Evolutionary conservation across 2,329 filamentous ascomycete species (phyloP), one percentile per base, ranked within the genome.

Genomic region (Diplocarpon rosae): DNA sequence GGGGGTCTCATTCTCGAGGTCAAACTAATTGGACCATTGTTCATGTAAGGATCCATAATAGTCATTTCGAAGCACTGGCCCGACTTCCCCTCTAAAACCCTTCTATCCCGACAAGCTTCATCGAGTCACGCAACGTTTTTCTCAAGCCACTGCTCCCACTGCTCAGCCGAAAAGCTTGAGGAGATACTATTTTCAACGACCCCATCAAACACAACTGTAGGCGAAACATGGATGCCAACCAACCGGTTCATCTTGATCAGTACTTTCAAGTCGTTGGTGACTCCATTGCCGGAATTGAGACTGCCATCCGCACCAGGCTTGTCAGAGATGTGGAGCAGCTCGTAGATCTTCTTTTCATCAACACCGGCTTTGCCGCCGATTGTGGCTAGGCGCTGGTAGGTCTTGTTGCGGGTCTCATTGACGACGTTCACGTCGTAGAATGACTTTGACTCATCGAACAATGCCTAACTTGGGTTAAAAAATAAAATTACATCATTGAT

Each of bases 401-500:
- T 95, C 39, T 76, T 64, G 64, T 96, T 95, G 40, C 90, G 72
- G 24, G 78, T 75, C 73, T 96, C 89, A 54, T 84, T 79, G 15
- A 93, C 87, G 33, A 94, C 79, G 48, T 71, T 83, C 50, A 81
- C 81, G 63, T 96, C 90, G 59, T 95, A 95, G 66, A 81, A 96
- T 10, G 78, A 76, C 39, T 70, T 72, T 62, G 95, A 87, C 51
- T 76, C 69, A 27, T 71, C 69, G 59, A 84, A 84, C 5, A 65
- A 50, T 10, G 50, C 52, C 49, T 58, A 17, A 3, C 4, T 29
- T 9, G 12, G 7, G 12, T 42, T 40, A 3, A 32, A 5, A 3
- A 32, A 9, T 4, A 12, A 14, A 3, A 12, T 32, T 32, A 3
- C 9, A 14, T 12, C 30, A 32, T 12, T 20, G 24, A n/a, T 16